These are phyloP conservation scores for Claviceps capensis DNA, from an alignment of 2,329 filamentous ascomycete species.

Conservation along the genomic window DNA sequence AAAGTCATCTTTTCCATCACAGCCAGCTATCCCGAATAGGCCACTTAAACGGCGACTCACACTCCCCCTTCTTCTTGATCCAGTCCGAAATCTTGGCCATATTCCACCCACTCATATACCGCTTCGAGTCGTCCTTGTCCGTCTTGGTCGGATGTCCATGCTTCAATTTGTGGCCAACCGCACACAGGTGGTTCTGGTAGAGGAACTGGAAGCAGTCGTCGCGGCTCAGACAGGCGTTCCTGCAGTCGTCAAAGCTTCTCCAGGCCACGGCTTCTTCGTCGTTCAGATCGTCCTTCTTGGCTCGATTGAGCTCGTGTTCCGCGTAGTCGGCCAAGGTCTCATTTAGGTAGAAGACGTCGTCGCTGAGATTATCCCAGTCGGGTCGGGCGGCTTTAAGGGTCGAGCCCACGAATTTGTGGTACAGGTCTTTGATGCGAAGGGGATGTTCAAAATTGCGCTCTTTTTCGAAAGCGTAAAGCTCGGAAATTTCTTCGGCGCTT, in stretches of 20 bases:
- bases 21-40: neutral
- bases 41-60: conserved; percentile 11
- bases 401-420: conserved; percentile 28
- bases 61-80: conserved; percentile 23
- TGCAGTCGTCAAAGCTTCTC: conserved; percentile 28
- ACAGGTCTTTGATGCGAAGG: conserved; percentile 34
- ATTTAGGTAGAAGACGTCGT: conserved; percentile 30
- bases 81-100: conserved; percentile 26
- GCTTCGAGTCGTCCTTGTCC: conserved; percentile 15
- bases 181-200: conserved; percentile 26
- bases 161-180: conserved; percentile 20
- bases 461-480: conserved; percentile 38
- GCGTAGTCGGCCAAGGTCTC: conserved; percentile 15
- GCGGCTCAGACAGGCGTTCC: conserved; percentile 26
- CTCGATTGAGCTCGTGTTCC: conserved; percentile 17
- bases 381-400: conserved; percentile 24
- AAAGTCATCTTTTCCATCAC: neutral
- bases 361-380: conserved; percentile 40
- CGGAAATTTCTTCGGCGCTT: conserved; percentile 33
- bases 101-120: conserved; percentile 27
- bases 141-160: conserved; percentile 25
- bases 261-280: conserved; percentile 28
- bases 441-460: conserved; percentile 19
- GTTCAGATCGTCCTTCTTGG: conserved; percentile 20
- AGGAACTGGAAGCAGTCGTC: conserved; percentile 27